Conservation (phyloP, 2,329 filamentous ascomycete species). For the Neonectria ditissima region DNA sequence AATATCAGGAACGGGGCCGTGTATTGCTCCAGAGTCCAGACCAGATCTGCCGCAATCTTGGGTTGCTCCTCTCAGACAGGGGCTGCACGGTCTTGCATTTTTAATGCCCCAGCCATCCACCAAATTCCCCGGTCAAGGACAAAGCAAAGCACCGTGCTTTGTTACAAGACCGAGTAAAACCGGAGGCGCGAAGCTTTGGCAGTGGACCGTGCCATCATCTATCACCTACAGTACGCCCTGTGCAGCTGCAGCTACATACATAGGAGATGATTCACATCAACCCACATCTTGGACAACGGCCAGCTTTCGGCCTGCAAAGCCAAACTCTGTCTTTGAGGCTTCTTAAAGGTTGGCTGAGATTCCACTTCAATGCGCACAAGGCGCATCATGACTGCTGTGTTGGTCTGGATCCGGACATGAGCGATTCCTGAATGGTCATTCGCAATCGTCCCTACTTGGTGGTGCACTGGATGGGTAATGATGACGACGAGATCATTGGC, state of each 20-base stretch:
- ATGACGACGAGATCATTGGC: slow-evolving; percentile 18
- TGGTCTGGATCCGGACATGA: not conserved
- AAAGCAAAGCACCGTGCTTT: slow-evolving; percentile 13
- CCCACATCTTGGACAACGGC: slow-evolving; percentile 21
- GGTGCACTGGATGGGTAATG: not conserved
- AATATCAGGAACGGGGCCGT: not conserved
- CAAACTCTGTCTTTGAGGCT: not conserved
- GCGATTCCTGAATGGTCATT: slow-evolving; percentile 19
- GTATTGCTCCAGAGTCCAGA: slow-evolving; percentile 18
- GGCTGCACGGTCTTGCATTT: slow-evolving; percentile 39
- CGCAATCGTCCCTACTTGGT: not conserved
- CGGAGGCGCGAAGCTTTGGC: slow-evolving; percentile 21
- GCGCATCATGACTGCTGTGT: not conserved
- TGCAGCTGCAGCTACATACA: not conserved
- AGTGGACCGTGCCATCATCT: slow-evolving; percentile 28
- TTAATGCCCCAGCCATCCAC: slow-evolving; percentile 33
- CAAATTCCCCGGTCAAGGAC: slow-evolving; percentile 8
- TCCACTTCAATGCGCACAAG: not conserved
- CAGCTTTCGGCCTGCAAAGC: not conserved
- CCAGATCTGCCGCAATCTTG: slow-evolving; percentile 25
- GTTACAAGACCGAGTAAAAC: slow-evolving; percentile 12
- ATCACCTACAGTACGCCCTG: not conserved
- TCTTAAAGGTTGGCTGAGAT: not conserved
- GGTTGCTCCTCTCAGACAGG: slow-evolving; percentile 25
- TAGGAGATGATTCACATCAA: not conserved